Evolutionary conservation across 1,284 basidiomycete genomes (phyloP), one percentile per base, ranked within the genome.

Genomic region (Lignosus rhinocerotis): DNA sequence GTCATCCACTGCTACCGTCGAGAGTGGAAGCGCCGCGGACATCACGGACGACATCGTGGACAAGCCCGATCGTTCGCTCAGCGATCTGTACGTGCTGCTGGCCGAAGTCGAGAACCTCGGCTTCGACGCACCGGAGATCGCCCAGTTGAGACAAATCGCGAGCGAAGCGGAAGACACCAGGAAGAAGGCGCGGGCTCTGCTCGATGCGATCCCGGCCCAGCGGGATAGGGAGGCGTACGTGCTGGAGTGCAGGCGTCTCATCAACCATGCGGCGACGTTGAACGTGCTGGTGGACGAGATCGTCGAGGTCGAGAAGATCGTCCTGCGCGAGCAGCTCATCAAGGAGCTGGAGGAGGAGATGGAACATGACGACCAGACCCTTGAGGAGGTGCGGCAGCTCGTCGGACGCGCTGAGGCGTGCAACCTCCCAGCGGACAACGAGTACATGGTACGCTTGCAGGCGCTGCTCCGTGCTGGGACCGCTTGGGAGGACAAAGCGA

Each of bases 281-380:
- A 93, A 93, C 62, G 88, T 94, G n/a, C 76, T 84, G 49, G 77
- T 94, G 4, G 85, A 90, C 41, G 88, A 93, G 70, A 77, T 93
- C 19, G 72, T 80, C 16, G 85, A 91, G 66, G 79, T 95, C 16
- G 88, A 90, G 73, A 87, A 85, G 70, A 86, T 92, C 61, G 87
- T 93, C 19, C 81, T 87, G 54, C 80, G 87, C 21, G 85, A 88
- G 67, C 84, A 88, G 68, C 77, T 93, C 17, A 70, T 88, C 59
- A 80, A 76, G 62, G 90, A 92, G 65, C 75, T 93, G 30, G 84
- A 87, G 64, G 84, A 83, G 48, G 87, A 86, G 58, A 71, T 83
- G 30, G 82, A 84, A 30, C 81, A 88, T 60, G 77, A 79, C 10
- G 80, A 83, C 19, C 71, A 87, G 56, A 83, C 85, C 14, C 73